Conservation (phyloP, 805 yeast genomes). For the Candida multigemmis region DNA sequence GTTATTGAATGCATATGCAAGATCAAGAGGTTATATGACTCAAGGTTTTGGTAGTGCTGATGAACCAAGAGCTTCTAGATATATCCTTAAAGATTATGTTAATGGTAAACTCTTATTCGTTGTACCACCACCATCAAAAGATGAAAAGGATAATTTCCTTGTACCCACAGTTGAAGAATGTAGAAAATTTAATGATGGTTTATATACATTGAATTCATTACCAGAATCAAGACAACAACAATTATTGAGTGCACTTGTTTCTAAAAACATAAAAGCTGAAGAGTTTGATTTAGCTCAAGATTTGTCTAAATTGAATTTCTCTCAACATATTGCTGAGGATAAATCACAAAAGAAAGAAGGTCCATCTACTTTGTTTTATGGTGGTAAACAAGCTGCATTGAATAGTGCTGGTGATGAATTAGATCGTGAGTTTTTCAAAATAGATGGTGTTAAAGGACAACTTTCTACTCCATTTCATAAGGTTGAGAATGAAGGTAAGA, state of each 20-base stretch:
- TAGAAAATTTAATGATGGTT: constrained; percentile 59
- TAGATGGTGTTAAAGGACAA: constrained; percentile 56
- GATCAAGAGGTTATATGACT: constrained; percentile 95
- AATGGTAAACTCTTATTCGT: constrained; percentile 80
- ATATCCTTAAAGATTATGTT: constrained; percentile 88
- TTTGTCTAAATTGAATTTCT: constrained; percentile 64
- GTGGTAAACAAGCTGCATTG: constrained; percentile 77
- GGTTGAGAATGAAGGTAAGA: constrained; percentile 16
- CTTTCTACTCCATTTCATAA: constrained; percentile 69
- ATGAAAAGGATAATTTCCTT: constrained; percentile 52
- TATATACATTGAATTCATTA: constrained; percentile 55
- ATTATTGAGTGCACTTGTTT: constrained; percentile 52
- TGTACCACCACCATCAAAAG: constrained; percentile 73
- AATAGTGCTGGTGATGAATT: constrained; percentile 73
- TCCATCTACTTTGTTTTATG: constrained; percentile 51
- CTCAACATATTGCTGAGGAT: constrained; percentile 56
- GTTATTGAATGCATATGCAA: constrained; percentile 81
- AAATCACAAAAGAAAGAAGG: constrained; percentile 15
- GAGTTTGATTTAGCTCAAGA: constrained; percentile 61
- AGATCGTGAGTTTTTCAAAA: constrained; percentile 77
- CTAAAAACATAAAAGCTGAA: constrained; percentile 41
- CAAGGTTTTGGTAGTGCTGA: constrained; percentile 97
- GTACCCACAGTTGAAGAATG: constrained; percentile 31
- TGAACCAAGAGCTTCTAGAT: constrained; percentile 89
- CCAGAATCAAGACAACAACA: constrained; percentile 72